phyloP scores from a whole-genome alignment of 495 filamentous ascomycete species.

The Aspergillus haitiensis region DNA sequence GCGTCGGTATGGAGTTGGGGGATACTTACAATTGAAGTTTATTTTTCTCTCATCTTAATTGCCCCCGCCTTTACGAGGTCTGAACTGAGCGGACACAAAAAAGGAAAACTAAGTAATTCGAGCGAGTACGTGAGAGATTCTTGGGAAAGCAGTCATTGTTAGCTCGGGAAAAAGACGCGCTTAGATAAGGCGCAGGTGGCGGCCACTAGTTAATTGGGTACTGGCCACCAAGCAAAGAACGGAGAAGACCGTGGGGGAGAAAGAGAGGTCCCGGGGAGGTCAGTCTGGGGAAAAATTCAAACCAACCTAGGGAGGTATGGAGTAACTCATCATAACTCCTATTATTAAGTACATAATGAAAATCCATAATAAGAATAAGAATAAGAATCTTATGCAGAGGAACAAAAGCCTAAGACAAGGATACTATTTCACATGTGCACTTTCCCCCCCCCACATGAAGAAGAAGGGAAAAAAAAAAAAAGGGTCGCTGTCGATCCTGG shows the following conservation, averaged over 20 bases:
- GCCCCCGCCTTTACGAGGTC: not conserved
- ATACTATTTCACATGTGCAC: not conserved
- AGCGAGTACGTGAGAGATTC: too few species aligned
- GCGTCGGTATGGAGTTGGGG: slow-evolving; percentile 23
- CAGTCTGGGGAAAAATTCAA: too few species aligned
- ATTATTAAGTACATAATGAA: too few species aligned
- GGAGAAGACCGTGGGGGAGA: not conserved
- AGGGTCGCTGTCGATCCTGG: slow-evolving; percentile 1
- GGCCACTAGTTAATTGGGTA: not conserved
- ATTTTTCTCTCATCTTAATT: not conserved
- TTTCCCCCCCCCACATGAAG: not conserved
- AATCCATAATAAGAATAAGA: too few species aligned
- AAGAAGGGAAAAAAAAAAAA: not conserved
- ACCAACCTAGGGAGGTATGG: too few species aligned
- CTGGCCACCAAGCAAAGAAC: not conserved
- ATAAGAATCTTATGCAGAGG: not conserved
- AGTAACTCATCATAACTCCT: too few species aligned
- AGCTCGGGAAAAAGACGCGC: too few species aligned
- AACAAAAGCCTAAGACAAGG: not conserved
- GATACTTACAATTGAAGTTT: slow-evolving; percentile 6
- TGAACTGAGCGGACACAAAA: too few species aligned
- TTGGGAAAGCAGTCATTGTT: too few species aligned
- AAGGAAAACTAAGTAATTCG: too few species aligned
- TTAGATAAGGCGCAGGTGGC: too few species aligned
- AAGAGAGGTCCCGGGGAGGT: not conserved